Conservation (phyloP, 352 stramenopile species). For the Albugo candida region DNA sequence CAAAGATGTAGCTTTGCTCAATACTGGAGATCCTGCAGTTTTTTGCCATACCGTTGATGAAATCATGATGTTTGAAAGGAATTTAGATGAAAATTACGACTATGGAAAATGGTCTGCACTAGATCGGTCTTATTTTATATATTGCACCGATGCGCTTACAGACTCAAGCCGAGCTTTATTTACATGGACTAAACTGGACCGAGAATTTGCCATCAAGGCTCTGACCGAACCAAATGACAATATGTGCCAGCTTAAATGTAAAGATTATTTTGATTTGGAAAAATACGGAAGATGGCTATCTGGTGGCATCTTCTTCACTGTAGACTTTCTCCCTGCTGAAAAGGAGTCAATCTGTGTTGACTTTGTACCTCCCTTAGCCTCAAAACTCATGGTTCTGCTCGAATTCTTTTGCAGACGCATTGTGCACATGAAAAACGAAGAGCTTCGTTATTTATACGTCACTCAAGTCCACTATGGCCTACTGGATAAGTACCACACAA, state of each 20-base stretch:
- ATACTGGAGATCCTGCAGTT: constrained; percentile 17
- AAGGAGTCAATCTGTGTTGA: background rate
- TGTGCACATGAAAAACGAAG: constrained; percentile 29
- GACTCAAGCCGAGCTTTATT: constrained; percentile 26
- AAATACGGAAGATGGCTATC: background rate
- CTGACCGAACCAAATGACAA: constrained; percentile 8
- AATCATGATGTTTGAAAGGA: constrained; percentile 47
- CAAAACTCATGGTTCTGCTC: constrained; percentile 11
- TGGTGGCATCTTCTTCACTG: background rate
- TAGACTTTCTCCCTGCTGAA: background rate
- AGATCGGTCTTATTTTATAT: constrained; percentile 21
- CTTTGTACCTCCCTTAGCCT: background rate
- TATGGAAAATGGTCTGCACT: constrained; percentile 30
- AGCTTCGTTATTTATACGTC: constrained; percentile 60
- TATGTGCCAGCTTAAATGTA: constrained; percentile 2
- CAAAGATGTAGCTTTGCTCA: constrained; percentile 20
- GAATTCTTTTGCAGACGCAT: constrained; percentile 55
- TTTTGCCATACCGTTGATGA: constrained; percentile 62
- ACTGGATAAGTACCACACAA: constrained; percentile 13
- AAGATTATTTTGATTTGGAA: background rate
- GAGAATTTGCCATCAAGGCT: constrained; percentile 25
- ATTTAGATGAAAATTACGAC: constrained; percentile 33
- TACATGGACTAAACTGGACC: constrained; percentile 38
- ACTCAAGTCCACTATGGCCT: constrained; percentile 42
- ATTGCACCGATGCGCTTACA: constrained; percentile 44